phyloP scores from a whole-genome alignment of 768 basidiomycete genomes.

The Neoboletus subvelutipes region DNA sequence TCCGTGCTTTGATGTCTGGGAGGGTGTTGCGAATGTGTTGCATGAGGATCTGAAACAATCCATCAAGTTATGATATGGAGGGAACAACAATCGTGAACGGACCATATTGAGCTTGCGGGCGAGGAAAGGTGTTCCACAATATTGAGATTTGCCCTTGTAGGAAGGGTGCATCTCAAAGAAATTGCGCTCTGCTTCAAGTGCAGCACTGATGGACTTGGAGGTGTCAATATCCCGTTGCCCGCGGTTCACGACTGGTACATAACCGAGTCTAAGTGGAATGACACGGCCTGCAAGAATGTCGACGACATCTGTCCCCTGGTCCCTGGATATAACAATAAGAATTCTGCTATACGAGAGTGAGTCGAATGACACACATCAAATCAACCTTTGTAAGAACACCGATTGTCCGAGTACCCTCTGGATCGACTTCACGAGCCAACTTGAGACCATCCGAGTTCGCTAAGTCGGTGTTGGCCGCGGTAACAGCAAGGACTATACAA shows the following conservation, averaged over 20 bases:
- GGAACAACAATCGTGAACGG: slow-evolving; percentile 22
- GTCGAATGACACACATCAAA: slow-evolving; percentile 70
- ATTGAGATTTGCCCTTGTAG: slow-evolving; percentile 92
- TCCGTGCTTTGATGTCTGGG: slow-evolving; percentile 98
- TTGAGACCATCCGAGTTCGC: slow-evolving; percentile 98
- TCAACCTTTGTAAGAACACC: slow-evolving; percentile 99
- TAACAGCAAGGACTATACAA: slow-evolving; percentile 95
- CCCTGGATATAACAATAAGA: slow-evolving; percentile 52
- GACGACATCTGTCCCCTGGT: slow-evolving; percentile 96
- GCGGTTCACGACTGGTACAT: slow-evolving; percentile 98
- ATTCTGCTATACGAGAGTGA: background rate
- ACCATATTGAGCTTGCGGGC: slow-evolving; percentile 95
- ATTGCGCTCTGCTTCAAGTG: slow-evolving; percentile 84
- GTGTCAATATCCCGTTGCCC: slow-evolving; percentile 96
- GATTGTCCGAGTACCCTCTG: slow-evolving; percentile 94
- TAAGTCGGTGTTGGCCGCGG: slow-evolving; percentile 93
- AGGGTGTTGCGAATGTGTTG: slow-evolving; percentile 96
- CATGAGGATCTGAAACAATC: slow-evolving; percentile 80
- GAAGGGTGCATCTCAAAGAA: slow-evolving; percentile 95
- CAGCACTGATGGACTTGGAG: slow-evolving; percentile 78
- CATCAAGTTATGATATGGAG: background rate
- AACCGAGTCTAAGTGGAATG: slow-evolving; percentile 93
- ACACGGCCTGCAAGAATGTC: slow-evolving; percentile 97
- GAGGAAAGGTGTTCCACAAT: slow-evolving; percentile 96
- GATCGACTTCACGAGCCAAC: slow-evolving; percentile 94